Percentiles rank a stretch among this genome's conserved stretches.
phyloP scores from a whole-genome alignment of 1,284 basidiomycete genomes.

The Tremellales sp. region DNA sequence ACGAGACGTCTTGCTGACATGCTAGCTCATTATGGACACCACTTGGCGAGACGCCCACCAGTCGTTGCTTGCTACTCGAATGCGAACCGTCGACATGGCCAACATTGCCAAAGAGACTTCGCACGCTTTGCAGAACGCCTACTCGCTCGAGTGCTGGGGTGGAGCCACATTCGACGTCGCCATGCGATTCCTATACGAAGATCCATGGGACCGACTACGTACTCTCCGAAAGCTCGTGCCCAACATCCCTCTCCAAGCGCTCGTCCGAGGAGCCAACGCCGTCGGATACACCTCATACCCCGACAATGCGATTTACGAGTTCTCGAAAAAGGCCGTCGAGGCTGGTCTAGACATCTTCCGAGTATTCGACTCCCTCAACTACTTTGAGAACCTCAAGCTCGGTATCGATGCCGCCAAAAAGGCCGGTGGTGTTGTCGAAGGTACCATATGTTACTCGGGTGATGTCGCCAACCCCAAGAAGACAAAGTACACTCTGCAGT shows the following conservation, averaged over 20 bases:
- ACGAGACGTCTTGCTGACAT: background rate
- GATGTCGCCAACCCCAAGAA: conserved; percentile 94
- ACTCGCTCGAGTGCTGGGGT: conserved; percentile 98
- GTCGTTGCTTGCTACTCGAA: conserved; percentile 90
- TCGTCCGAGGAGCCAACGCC: conserved; percentile 98
- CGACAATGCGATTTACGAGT: conserved; percentile 99
- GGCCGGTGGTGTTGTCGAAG: conserved; percentile 96
- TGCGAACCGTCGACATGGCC: conserved; percentile 95
- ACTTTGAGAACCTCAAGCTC: conserved; percentile 92
- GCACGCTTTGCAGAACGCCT: conserved; percentile 91
- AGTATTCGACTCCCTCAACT: conserved; percentile 98
- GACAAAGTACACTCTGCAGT: conserved; percentile 96
- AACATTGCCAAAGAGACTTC: conserved; percentile 99
- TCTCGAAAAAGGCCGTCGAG: conserved; percentile 95
- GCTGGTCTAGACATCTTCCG: conserved; percentile 99
- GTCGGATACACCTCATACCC: conserved; percentile 99
- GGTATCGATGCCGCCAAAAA: conserved; percentile 99
- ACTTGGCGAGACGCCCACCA: conserved; percentile 99
- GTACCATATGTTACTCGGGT: conserved; percentile 98
- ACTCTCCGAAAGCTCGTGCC: conserved; percentile 93
- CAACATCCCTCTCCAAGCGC: conserved; percentile 97
- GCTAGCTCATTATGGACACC: conserved; percentile 84
- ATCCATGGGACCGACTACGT: conserved; percentile 97
- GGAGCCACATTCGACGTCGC: conserved; percentile 99
- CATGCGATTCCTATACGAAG: conserved; percentile 99